Base-by-base conservation (phyloP, 1,139 yeast genomes). In the Candida sp. region DNA sequence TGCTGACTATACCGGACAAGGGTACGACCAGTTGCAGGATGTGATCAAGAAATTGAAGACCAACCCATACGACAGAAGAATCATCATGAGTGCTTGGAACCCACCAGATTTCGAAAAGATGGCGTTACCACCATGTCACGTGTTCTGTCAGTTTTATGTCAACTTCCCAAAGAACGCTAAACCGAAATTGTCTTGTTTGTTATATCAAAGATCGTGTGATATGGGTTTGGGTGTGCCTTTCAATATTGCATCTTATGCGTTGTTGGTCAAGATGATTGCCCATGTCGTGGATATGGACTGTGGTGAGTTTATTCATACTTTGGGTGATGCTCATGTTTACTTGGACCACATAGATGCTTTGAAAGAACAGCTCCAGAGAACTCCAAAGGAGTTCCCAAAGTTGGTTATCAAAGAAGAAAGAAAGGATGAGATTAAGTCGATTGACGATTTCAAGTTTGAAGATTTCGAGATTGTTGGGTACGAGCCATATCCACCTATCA, bases 51-150 rank as follows among this genome's bases (percentile, higher is more conserved):
- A 88, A 58, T 76, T 94, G 59, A 91, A 88, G 63, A 88, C 84
- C 9, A 91, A 89, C 63, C 99, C 99, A 2, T 90, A 90, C 63
- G 98, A 94, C 68, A 81, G 99, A 63, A 80, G 99, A 65, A 91
- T 94, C 60, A 92, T 94, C 54, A 73, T 94, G 83, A 87, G 96
- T 44, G 99, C 99, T 0, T 94, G 99, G 99, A 94, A 94, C 65
- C 99, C 99, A 3, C 91, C 97, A 1, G 99, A 93, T 63, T 90
- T 94, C 66, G 78, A 84, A 48, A 78, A 85, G 56, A 94, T 94
- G 99, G 99, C 99, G 0, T 78, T 94, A 50, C 99, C 99, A 17
- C 99, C 99, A 32, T 94, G 99, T 64, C 99, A 94, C 68, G 96
- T 96, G 34, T 90, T 94, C 65, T 88, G 97, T 52, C 99, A 94